Evolutionary conservation across 2,329 filamentous ascomycete genomes (phyloP), one percentile per base, ranked within the genome.

Genomic region (Alternaria hordeiaustralica): DNA sequence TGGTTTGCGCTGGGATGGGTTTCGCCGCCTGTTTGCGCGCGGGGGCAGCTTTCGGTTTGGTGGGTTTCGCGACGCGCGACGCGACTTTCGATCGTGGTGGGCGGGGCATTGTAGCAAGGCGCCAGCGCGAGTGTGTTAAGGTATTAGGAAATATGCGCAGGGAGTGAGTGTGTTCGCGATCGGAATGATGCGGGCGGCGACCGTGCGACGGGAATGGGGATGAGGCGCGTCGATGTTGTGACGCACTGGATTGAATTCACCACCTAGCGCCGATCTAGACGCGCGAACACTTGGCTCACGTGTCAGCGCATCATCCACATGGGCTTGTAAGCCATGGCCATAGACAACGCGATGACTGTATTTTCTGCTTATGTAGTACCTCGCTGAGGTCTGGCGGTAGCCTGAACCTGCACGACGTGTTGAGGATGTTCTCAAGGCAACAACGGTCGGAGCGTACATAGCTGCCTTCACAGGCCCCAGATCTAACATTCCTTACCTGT

Each of bases 21-120:
- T 74, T 67, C 28, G 63, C 47, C 47, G 53, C 30, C 57, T 65
- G 63, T 47, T 75, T 72, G 64, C 60, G 66, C 44, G 61, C 61
- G 46, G 74, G 57, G 64, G 61, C 68, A 61, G 70, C 55, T 63
- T 74, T 61, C 21, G 66, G 51, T 43, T 68, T 61, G 53, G 55
- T 65, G 46, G 68, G 56, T 64, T 71, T 74, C 50, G 70, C 69
- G 72, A 75, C 75, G 70, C 76, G 76, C 10, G 74, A 79, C 71
- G 75, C 74, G 73, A 78, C 69, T 69, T 79, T 81, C 23, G 77
- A 70, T 63, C 77, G 71, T 60, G 75, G 76, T 44, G 78, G 78
- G 63, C 78, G 78, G 63, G 78, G 77, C 79, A 80, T 81, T 49
- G 65, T 70, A 62, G 57, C 44, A 56, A 30, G 26, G 18, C 54